Conservation (phyloP, 2,329 filamentous ascomycete species). For the Exserohilum turcica region DNA sequence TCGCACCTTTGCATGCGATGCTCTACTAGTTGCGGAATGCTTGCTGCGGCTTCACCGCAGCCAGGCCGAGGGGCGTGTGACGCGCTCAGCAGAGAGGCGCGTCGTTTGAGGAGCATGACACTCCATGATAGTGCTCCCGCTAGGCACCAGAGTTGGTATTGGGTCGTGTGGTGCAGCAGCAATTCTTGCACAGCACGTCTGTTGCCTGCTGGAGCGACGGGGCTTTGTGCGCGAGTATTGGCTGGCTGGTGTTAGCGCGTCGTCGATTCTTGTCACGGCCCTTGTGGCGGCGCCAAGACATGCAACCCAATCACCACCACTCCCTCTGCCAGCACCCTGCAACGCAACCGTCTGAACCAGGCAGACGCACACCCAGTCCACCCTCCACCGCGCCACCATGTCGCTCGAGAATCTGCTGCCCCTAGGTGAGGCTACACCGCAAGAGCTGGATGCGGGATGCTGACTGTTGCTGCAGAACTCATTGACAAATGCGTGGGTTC, state of each 20-base stretch:
- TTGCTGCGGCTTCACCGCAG: conserved; percentile 18
- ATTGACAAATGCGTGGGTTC: conserved; percentile 99
- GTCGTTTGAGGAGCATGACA: conserved; percentile 40
- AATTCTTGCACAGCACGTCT: conserved; percentile 6
- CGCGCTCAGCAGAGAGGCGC: conserved; percentile 36
- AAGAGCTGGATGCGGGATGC: not conserved
- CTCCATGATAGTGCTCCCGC: conserved; percentile 44
- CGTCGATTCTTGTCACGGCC: conserved; percentile 7
- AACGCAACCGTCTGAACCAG: conserved; percentile 2
- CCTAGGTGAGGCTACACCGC: conserved; percentile 27
- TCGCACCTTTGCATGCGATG: conserved; percentile 1
- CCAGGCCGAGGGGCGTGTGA: conserved; percentile 22
- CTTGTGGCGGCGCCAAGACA: conserved; percentile 24
- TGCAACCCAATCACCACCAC: conserved; percentile 22
- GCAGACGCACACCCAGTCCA: not conserved
- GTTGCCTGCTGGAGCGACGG: conserved; percentile 27
- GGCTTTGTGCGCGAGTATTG: conserved; percentile 13
- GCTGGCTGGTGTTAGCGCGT: conserved; percentile 26
- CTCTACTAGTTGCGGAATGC: conserved; percentile 6
- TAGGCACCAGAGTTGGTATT: conserved; percentile 34
- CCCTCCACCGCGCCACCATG: conserved; percentile 23
- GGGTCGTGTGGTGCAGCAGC: conserved; percentile 8
- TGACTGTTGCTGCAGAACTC: conserved; percentile 68
- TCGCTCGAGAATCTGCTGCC: conserved; percentile 39
- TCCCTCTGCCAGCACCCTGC: conserved; percentile 9